phyloP scores from a whole-genome alignment of 2,329 filamentous ascomycete genomes.

The Colletotrichum magnum region DNA sequence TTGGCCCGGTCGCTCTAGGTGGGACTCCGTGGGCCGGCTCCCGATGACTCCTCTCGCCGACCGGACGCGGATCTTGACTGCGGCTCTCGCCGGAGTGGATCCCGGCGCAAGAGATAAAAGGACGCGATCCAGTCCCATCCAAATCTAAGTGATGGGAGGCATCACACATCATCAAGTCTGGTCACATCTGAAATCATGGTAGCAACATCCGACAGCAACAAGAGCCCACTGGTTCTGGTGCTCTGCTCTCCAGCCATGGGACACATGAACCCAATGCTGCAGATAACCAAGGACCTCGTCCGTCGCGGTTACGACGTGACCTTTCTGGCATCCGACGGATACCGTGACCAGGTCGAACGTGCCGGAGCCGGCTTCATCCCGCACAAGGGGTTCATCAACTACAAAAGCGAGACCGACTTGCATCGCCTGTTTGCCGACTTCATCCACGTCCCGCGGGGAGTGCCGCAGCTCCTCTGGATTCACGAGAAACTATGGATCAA shows the following conservation, averaged over 20 bases:
- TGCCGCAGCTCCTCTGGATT: conserved; percentile 34
- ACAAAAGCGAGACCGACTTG: conserved; percentile 3
- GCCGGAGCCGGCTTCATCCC: conserved; percentile 53
- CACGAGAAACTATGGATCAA: conserved; percentile 18
- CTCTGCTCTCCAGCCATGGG: conserved; percentile 10
- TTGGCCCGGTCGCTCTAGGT: conserved; percentile 1
- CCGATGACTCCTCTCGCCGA: conserved; percentile 16
- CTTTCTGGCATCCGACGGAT: conserved; percentile 51
- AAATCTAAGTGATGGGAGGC: neutral
- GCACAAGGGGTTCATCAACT: conserved; percentile 15
- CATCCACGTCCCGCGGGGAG: conserved; percentile 33
- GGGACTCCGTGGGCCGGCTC: neutral
- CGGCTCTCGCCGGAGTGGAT: neutral
- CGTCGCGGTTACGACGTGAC: conserved; percentile 46
- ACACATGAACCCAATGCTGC: conserved; percentile 18
- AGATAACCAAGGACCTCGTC: conserved; percentile 5
- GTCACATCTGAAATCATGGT: neutral
- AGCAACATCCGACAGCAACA: neutral
- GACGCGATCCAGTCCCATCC: neutral
- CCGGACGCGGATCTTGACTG: neutral
- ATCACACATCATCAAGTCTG: neutral
- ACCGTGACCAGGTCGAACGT: conserved; percentile 48
- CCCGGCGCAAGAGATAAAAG: neutral
- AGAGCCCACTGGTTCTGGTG: neutral
- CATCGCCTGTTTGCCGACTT: conserved; percentile 14